Evolutionary conservation across 805 yeast genomes (phyloP).

Genomic region (Hanseniaspora occidentalis): DNA sequence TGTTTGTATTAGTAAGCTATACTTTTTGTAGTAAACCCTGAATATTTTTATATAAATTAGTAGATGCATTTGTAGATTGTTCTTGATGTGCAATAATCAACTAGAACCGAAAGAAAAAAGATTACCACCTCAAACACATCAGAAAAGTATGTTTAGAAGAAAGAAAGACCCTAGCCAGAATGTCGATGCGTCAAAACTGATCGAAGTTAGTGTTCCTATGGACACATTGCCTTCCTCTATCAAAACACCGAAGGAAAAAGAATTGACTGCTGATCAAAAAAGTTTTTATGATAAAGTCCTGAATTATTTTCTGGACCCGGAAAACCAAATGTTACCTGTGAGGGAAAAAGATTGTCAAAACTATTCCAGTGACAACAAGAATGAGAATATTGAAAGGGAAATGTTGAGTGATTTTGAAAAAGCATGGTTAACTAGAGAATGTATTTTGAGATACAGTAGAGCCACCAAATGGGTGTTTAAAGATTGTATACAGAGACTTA

Average conservation of each 20-base stretch:
- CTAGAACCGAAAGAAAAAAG: conserved; percentile 10
- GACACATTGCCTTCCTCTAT: conserved; percentile 37
- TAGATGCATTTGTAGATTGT: too few species aligned
- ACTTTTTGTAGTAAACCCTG: too few species aligned
- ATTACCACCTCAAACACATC: too few species aligned
- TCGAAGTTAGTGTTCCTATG: conserved; percentile 38
- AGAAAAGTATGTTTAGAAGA: conserved; percentile 12
- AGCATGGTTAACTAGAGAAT: conserved; percentile 90
- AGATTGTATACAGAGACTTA: conserved; percentile 64
- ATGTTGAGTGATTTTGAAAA: conserved; percentile 40
- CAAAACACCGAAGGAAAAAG: conserved; percentile 35
- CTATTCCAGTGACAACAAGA: conserved; percentile 25
- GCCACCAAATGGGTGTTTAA: conserved; percentile 83
- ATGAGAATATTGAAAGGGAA: conserved; percentile 25
- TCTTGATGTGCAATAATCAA: too few species aligned
- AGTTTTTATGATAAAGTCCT: conserved; percentile 51
- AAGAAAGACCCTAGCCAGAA: conserved; percentile 14
- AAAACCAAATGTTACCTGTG: conserved; percentile 32
- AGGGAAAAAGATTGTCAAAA: conserved; percentile 30
- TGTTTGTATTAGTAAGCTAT: too few species aligned
- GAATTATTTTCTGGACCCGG: conserved; percentile 46
- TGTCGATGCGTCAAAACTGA: conserved; percentile 17
- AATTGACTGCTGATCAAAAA: conserved; percentile 42
- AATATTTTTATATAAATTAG: too few species aligned
- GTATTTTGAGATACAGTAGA: conserved; percentile 76